Evolutionary conservation across 2,329 filamentous ascomycete species (phyloP).

Genomic region (Achaetomium macrosporum): DNA sequence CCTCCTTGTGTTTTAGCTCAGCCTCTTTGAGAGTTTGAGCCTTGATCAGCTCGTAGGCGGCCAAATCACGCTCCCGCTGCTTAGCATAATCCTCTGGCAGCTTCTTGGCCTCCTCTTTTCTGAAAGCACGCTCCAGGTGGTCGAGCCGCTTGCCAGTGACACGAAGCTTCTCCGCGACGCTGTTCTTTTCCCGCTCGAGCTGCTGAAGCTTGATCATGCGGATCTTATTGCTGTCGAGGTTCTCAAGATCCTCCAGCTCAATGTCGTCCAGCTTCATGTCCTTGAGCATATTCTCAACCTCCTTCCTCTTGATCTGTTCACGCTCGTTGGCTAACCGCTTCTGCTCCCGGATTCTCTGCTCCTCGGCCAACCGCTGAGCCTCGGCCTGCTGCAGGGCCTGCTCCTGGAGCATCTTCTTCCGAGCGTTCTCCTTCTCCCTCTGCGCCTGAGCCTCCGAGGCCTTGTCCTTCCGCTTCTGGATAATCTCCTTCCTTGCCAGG

Average conservation of each 20-base stretch:
- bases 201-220: constrained; percentile 93
- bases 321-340: constrained; percentile 81
- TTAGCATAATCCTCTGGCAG: constrained; percentile 75
- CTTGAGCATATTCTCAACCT: constrained; percentile 85
- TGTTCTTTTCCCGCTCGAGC: constrained; percentile 96
- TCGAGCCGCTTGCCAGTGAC: constrained; percentile 94
- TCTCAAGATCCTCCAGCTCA: constrained; percentile 74
- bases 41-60: constrained; percentile 74
- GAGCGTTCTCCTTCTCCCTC: constrained; percentile 88
- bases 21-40: constrained; percentile 71
- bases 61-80: constrained; percentile 72
- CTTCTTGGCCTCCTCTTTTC: constrained; percentile 93
- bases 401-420: constrained; percentile 77
- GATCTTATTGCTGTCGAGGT: constrained; percentile 82
- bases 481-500: constrained; percentile 79
- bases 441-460: constrained; percentile 83
- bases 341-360: constrained; percentile 85
- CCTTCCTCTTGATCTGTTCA: constrained; percentile 83
- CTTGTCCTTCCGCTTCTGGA: constrained; percentile 95
- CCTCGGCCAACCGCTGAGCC: constrained; percentile 79
- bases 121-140: constrained; percentile 93
- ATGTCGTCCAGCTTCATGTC: constrained; percentile 86
- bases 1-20: constrained; percentile 84
- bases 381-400: constrained; percentile 88
- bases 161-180: constrained; percentile 83